phyloP scores from a whole-genome alignment of 2,329 filamentous ascomycete genomes.

The Aspergillus thermomutatus region DNA sequence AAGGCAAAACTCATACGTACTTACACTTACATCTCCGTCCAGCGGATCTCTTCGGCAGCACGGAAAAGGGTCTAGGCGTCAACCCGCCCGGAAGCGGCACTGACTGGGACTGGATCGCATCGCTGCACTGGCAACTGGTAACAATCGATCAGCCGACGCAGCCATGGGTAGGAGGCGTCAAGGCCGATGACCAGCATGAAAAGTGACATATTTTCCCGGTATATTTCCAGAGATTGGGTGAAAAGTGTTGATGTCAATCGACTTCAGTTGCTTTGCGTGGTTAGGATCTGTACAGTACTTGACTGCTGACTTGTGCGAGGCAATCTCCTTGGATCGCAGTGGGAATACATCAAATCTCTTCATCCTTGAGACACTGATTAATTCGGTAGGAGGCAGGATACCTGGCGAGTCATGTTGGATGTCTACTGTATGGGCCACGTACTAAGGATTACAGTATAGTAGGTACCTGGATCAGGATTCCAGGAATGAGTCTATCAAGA shows the following conservation, averaged over 20 bases:
- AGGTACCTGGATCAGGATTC: not conserved
- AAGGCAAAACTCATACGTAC: no score
- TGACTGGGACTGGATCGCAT: slow-evolving; percentile 14
- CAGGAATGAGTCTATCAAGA: not conserved
- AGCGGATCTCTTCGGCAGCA: slow-evolving; percentile 16
- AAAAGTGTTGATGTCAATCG: not conserved
- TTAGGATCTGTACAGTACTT: not conserved
- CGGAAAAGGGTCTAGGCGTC: slow-evolving; percentile 19
- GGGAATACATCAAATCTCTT: not conserved
- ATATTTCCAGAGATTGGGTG: no score
- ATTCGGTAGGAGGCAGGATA: not conserved
- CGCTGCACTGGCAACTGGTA: not conserved
- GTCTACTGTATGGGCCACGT: not conserved
- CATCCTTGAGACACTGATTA: not conserved
- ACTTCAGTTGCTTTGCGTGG: not conserved
- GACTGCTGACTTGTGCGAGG: not conserved
- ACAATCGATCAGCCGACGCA: not conserved
- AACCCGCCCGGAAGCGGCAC: slow-evolving; percentile 18
- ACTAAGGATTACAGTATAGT: not conserved
- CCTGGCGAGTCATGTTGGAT: not conserved
- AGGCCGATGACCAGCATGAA: not conserved
- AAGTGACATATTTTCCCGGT: no score
- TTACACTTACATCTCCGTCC: no score
- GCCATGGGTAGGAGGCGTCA: not conserved
- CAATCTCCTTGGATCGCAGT: no score